phyloP scores from a whole-genome alignment of 805 yeast genomes.

The Candida peoriensis region DNA sequence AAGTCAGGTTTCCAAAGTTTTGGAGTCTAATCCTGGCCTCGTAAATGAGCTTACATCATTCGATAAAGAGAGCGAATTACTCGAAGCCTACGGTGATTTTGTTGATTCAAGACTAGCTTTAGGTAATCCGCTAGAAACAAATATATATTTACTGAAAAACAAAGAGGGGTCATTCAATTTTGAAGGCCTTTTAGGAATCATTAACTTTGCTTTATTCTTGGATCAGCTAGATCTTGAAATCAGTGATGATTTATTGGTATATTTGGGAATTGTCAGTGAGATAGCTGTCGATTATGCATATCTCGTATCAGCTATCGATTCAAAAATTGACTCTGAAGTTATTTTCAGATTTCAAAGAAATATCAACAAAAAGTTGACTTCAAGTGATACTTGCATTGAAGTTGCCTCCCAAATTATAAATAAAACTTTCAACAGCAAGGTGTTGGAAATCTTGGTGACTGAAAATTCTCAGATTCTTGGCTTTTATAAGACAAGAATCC shows the following conservation, averaged over 20 bases:
- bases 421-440: slow-evolving; percentile 12
- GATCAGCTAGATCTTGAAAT: slow-evolving; percentile 13
- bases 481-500: slow-evolving; percentile 32
- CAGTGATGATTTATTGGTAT: slow-evolving; percentile 17
- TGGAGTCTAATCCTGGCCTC: slow-evolving; percentile 12
- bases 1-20: slow-evolving; percentile 8
- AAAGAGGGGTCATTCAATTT: slow-evolving; percentile 12
- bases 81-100: slow-evolving; percentile 25
- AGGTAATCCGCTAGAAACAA: slow-evolving; percentile 42
- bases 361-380: not conserved
- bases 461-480: slow-evolving; percentile 6
- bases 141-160: slow-evolving; percentile 26
- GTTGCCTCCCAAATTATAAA: slow-evolving; percentile 12
- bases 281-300: slow-evolving; percentile 34
- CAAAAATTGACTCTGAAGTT: not conserved
- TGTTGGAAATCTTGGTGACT: slow-evolving; percentile 3
- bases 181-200: slow-evolving; percentile 10
- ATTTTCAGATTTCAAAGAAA: slow-evolving; percentile 1
- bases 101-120: slow-evolving; percentile 37
- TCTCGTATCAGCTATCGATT: slow-evolving; percentile 17
- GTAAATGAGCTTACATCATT: not conserved
- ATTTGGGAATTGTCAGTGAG: slow-evolving; percentile 32
- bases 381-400: slow-evolving; percentile 17
- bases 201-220: slow-evolving; percentile 25
- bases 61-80: slow-evolving; percentile 14